Evolutionary conservation across 169 alveolate genomes (phyloP).

Genomic region (Plasmodium knowlesi): DNA sequence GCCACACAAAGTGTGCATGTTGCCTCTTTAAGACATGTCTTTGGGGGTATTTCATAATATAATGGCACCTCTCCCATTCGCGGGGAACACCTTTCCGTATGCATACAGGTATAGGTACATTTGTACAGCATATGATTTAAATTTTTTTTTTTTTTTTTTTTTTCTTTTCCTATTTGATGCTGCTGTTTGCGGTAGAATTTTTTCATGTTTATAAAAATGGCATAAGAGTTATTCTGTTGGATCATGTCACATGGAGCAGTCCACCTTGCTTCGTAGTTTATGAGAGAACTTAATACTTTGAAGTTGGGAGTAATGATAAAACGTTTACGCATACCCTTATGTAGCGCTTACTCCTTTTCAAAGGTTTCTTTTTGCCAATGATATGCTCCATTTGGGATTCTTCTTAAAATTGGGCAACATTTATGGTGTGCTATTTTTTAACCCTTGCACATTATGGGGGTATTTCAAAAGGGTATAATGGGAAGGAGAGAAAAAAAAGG

Average conservation of each 20-base stretch:
- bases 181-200: background rate
- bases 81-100: background rate
- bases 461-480: background rate
- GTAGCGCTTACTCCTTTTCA: background rate
- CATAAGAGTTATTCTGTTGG: background rate
- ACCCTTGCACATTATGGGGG: background rate
- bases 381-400: background rate
- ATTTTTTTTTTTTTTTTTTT: background rate
- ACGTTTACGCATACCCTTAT: background rate
- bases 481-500: no score
- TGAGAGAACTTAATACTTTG: background rate
- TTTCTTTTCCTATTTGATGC: background rate
- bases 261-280: background rate
- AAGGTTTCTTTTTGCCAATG: background rate
- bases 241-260: background rate
- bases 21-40: background rate
- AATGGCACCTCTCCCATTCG: background rate
- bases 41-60: background rate
- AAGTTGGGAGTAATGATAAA: background rate
- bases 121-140: background rate
- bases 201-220: background rate
- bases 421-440: background rate
- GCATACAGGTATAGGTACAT: background rate
- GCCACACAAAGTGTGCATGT: background rate
- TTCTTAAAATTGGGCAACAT: background rate